Evolutionary conservation across 2,329 filamentous ascomycete genomes (phyloP), one percentile per base, ranked within the genome.

Genomic region (Paracoccidioides lutzii): DNA sequence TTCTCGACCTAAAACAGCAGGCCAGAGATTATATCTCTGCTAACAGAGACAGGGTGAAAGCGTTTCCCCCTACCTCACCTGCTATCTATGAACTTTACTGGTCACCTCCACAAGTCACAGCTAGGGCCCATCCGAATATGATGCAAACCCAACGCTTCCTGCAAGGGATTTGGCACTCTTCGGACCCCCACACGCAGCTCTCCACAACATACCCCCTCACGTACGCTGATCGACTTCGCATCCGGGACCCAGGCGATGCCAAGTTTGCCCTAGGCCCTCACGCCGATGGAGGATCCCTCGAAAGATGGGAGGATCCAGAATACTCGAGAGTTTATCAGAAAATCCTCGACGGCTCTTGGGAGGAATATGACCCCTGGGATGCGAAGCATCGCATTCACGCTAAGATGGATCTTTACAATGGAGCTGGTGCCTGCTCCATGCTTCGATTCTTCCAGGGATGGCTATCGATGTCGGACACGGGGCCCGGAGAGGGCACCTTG

Each of bases 361-460:
- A 94, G 60, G 69, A 78, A 2, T 90, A 88, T 65, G 87, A 96
- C 64, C 81, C 89, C 0, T 96, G 85, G 81, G 88, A 95, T 63
- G 83, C 83, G 0, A 82, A 80, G 59, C 79, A 80, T 5, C 80
- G 90, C 3, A 76, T 91, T 0, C 70, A 73, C 0, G 88, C 85
- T 3, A 78, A 82, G 2, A 83, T 81, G 58, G 85, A 95, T 68
- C 72, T 90, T 38, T 93, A 96, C 67, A 78, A 88, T 52, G 88
- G 90, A 0, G 78, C 89, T 0, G 90, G 90, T 0, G 83, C 87
- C 0, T 95, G 88, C 71, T 85, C 80, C 48, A 88, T 90, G 75
- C 90, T 95, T 71, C 80, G 91, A 42, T 86, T 89, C 78, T 91
- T 88, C 69, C 90, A 96, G 71, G 90, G 89, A 15, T 96, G 90